Evolutionary conservation across 306 rosid species (phyloP).

Genomic region (Vigna unguiculata): DNA sequence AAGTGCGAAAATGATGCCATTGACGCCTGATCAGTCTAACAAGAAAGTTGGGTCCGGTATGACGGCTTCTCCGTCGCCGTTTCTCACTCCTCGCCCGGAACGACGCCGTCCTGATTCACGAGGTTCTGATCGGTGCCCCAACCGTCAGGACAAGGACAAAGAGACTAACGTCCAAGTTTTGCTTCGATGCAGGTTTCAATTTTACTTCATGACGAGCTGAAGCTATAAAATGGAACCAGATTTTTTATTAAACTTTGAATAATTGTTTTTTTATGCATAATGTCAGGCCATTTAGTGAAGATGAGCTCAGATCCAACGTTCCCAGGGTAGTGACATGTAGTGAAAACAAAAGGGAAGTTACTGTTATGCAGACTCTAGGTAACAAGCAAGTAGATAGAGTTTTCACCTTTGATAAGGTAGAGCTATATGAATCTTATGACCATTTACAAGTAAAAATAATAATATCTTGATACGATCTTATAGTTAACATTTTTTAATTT

Average conservation of each 20-base stretch:
- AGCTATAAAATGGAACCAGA: background rate
- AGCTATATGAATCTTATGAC: background rate
- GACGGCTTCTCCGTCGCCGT: constrained; percentile 77
- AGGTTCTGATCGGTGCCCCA: constrained; percentile 62
- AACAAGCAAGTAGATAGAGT: constrained; percentile 86
- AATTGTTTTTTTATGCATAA: background rate
- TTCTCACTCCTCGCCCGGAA: constrained; percentile 91
- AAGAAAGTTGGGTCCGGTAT: constrained; percentile 80
- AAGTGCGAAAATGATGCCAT: constrained; percentile 50
- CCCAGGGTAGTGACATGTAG: constrained; percentile 76
- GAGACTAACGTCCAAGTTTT: constrained; percentile 86
- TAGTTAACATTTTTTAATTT: constrained; percentile 4
- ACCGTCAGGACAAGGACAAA: constrained; percentile 69
- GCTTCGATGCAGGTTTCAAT: constrained; percentile 85
- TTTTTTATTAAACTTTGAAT: background rate
- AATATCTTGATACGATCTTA: background rate
- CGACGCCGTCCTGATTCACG: constrained; percentile 72
- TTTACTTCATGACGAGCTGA: background rate
- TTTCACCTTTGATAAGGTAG: constrained; percentile 93
- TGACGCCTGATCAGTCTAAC: constrained; percentile 76
- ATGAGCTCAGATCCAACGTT: constrained; percentile 66
- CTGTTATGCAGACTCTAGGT: constrained; percentile 78
- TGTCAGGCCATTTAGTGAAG: constrained; percentile 83
- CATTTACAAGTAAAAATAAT: constrained; percentile 11
- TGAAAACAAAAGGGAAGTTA: constrained; percentile 85